Evolutionary conservation across 169 alveolate species (phyloP).

Genomic region (Plasmodium fragile): DNA sequence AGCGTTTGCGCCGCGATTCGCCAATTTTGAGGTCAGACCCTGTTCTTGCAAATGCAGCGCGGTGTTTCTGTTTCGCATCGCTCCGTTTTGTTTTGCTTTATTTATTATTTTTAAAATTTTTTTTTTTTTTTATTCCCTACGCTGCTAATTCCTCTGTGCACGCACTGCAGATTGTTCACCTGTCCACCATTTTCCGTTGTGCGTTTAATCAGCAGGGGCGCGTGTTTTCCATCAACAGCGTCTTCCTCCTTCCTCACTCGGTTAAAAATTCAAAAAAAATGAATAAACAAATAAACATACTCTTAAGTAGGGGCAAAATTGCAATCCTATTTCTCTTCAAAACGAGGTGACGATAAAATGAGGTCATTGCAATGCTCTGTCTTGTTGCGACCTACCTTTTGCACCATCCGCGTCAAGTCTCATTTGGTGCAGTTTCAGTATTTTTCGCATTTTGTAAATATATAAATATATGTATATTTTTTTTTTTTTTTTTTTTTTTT

Average conservation of each 20-base stretch:
- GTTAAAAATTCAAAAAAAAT: background rate
- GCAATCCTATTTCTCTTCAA: background rate
- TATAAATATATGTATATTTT: background rate
- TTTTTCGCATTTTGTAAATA: background rate
- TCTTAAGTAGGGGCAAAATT: background rate
- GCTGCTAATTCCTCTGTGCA: background rate
- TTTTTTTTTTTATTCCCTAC: background rate
- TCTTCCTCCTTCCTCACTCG: background rate
- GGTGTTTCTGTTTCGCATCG: background rate
- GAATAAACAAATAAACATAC: background rate
- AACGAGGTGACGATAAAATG: background rate
- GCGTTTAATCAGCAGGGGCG: background rate
- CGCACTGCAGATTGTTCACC: background rate
- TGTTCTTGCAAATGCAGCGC: background rate
- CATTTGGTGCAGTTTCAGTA: background rate
- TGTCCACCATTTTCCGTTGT: background rate
- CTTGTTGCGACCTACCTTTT: background rate
- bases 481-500: background rate
- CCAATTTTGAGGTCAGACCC: background rate
- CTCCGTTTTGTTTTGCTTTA: background rate
- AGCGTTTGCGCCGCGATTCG: background rate
- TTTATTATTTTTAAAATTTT: background rate
- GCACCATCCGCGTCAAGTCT: background rate
- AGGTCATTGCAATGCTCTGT: background rate
- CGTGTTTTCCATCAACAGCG: background rate